Base-by-base conservation (phyloP, 257 asterid species). In the Solanum peruvianum region DNA sequence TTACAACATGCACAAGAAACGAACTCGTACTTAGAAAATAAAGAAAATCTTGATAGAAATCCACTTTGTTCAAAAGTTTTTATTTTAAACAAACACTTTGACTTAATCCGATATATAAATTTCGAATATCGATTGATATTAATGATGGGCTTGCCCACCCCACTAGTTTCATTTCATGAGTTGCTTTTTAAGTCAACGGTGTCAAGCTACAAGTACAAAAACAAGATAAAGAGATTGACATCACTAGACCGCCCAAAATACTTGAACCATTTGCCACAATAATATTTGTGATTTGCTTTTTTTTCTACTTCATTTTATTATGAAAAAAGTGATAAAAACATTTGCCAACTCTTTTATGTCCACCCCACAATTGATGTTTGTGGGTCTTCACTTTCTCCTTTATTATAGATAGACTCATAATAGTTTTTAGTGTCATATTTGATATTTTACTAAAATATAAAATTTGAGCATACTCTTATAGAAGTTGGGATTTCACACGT, bases 1-100 rank as follows among this genome's bases (percentile, higher is more conserved):
- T 70, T 3, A 71, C 7, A 71, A 4, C 44, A 33, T 41, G 14
- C 25, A 33, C 0, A 58, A 60, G 2, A 60, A 9, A 60, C 0
- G 1, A 31, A 33, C 1, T 31, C 7, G 1, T 9, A 4, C 1
- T 16, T 0, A 2, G 2, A 70, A 3, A 31, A 31, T 14, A 18
- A 0, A 69, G 3, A 70, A 31, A 70, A 21, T 64, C 13, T 31
- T 29, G 3, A 3, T 27, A 5, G 0, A 5, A 13, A 3, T 13
- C 9, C 4, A 9, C 25, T 4, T 70, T 4, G 1, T 15, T 31
- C 0, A 0, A 1, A 31, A 1, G 2, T 0, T 70, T 11, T 3
- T 29, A 69, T 11, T 47, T 2, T 6, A 0, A 0, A 15, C 4
- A 31, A 33, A 3, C 2, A 16, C 0, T 69, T 69, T 14, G 0